A percentile compares a stretch with the other conserved stretches of the same genome.
These are phyloP conservation scores for Mycena haematopus DNA, from an alignment of 768 basidiomycete species.

Conservation along the genomic window DNA sequence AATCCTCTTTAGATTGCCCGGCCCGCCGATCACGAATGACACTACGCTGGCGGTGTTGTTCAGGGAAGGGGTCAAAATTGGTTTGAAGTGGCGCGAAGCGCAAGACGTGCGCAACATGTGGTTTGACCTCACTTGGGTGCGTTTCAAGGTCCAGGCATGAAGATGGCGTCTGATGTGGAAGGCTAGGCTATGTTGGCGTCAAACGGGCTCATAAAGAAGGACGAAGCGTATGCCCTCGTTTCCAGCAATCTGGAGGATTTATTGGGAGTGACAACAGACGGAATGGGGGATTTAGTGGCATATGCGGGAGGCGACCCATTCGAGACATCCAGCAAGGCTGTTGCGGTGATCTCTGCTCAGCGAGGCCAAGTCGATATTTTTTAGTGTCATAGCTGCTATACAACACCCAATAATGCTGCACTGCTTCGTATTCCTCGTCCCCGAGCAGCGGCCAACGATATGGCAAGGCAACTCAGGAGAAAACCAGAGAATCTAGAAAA, in stretches of 20 bases:
- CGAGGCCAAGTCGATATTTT: slow-evolving; percentile 57
- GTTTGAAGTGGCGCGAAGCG: slow-evolving; percentile 67
- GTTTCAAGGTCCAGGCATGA: slow-evolving; percentile 31
- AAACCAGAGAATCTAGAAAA: slow-evolving; percentile 77
- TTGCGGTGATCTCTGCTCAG: slow-evolving; percentile 61
- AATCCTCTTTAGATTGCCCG: slow-evolving; percentile 57
- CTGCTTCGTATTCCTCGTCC: slow-evolving; percentile 71
- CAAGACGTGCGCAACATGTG: slow-evolving; percentile 79
- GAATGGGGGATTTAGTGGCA: slow-evolving; percentile 60
- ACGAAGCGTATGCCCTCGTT: slow-evolving; percentile 50
- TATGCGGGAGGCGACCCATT: slow-evolving; percentile 65
- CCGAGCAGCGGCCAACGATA: slow-evolving; percentile 76
- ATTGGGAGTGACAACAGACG: slow-evolving; percentile 38
- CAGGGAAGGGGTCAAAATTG: slow-evolving; percentile 80
- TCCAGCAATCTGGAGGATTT: slow-evolving; percentile 51
- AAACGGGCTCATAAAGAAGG: slow-evolving; percentile 48
- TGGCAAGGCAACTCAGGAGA: slow-evolving; percentile 79
- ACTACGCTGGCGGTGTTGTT: slow-evolving; percentile 69
- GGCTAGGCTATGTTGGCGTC: slow-evolving; percentile 54
- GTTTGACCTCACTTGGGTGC: slow-evolving; percentile 82
- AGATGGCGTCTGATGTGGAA: neutral
- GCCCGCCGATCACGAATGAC: slow-evolving; percentile 73
- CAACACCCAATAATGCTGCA: slow-evolving; percentile 73
- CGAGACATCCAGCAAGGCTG: slow-evolving; percentile 58
- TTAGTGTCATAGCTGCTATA: slow-evolving; percentile 40